Conservation (phyloP, 495 filamentous ascomycete genomes). For the Glonium stellatum region DNA sequence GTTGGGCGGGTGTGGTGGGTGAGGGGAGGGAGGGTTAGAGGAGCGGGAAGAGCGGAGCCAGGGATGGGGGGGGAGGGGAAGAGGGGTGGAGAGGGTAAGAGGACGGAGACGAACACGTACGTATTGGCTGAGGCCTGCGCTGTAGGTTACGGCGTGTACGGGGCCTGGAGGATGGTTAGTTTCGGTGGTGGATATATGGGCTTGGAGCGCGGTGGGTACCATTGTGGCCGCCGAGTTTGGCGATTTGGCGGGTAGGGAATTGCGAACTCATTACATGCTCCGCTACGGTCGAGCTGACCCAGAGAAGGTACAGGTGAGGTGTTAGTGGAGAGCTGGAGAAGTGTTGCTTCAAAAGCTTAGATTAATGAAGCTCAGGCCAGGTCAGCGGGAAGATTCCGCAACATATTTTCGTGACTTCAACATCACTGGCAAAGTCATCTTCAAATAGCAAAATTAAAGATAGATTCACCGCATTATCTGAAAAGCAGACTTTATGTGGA, state of each 20-base stretch:
- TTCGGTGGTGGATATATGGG: neutral
- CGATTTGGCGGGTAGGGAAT: conserved; percentile 34
- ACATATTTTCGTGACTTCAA: too few species aligned
- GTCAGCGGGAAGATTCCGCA: too few species aligned
- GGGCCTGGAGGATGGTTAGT: conserved; percentile 45
- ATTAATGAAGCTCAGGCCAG: too few species aligned
- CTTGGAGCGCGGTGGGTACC: conserved; percentile 13
- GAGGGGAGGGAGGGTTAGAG: too few species aligned
- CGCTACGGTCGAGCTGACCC: neutral
- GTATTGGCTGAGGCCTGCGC: conserved; percentile 60
- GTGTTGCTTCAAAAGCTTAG: too few species aligned
- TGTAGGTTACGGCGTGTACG: conserved; percentile 68
- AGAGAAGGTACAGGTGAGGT: neutral
- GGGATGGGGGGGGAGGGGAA: neutral
- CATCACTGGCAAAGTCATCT: too few species aligned
- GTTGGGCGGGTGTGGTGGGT: too few species aligned
- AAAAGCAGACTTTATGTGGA: neutral
- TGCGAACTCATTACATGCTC: conserved; percentile 20
- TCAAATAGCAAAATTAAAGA: too few species aligned
- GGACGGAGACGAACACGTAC: conserved; percentile 14
- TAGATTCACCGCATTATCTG: neutral
- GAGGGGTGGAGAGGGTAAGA: neutral
- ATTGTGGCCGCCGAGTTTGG: conserved; percentile 31
- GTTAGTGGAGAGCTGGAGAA: neutral
- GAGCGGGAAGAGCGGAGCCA: neutral